phyloP scores from a whole-genome alignment of 441 rosid genomes.

The Populus hybrid region DNA sequence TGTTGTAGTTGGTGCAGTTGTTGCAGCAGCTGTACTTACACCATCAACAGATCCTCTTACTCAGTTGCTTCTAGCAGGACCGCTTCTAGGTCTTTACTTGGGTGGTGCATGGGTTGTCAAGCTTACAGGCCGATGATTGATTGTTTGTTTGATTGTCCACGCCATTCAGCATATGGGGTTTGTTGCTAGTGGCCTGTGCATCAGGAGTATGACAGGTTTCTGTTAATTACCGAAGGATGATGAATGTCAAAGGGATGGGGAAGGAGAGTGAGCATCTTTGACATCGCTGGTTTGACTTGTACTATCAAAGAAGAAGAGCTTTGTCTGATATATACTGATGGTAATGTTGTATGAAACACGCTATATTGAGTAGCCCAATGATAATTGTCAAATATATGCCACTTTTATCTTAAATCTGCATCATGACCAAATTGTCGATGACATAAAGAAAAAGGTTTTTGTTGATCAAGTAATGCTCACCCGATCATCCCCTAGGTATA shows the following conservation, averaged over 20 bases:
- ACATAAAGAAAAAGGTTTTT: neutral
- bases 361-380: neutral
- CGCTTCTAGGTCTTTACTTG: slow-evolving; percentile 83
- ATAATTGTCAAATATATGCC: neutral
- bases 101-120: slow-evolving; percentile 96
- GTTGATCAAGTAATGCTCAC: neutral
- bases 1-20: slow-evolving; percentile 88
- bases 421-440: neutral
- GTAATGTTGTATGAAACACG: neutral
- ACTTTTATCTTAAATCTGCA: neutral
- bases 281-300: neutral
- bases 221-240: slow-evolving; percentile 11
- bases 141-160: neutral
- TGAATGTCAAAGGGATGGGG: neutral
- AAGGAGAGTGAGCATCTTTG: neutral
- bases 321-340: neutral
- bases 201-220: neutral
- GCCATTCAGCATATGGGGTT: neutral
- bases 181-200: neutral
- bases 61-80: slow-evolving; percentile 82
- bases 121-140: slow-evolving; percentile 65
- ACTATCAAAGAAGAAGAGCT: neutral
- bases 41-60: slow-evolving; percentile 99
- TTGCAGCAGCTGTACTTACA: slow-evolving; percentile 90
- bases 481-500: neutral